phyloP scores from a whole-genome alignment of 1,284 basidiomycete species.

The Ceratobasidium sp. region DNA sequence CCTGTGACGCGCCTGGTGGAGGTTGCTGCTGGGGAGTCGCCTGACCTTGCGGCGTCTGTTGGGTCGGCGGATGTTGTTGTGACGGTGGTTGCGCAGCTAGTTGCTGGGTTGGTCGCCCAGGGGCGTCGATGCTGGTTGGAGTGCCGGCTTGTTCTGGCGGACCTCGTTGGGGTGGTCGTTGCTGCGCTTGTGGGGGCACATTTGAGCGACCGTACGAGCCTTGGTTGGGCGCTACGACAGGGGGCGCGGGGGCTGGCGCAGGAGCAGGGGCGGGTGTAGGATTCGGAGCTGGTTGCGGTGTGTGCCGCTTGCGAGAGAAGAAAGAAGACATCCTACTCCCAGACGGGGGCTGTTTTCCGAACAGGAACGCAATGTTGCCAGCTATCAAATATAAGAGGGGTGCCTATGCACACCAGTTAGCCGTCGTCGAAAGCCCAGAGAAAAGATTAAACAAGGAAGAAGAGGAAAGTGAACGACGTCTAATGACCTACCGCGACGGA shows the following conservation, averaged over 20 bases:
- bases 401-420: background rate
- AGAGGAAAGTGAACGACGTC: background rate
- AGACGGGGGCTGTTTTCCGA: conserved; percentile 62
- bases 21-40: conserved; percentile 53
- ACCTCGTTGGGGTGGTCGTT: conserved; percentile 51
- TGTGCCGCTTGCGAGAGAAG: conserved; percentile 78
- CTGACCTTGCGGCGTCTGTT: conserved; percentile 48
- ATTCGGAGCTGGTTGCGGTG: conserved; percentile 65
- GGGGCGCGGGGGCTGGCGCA: conserved; percentile 71
- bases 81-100: conserved; percentile 15
- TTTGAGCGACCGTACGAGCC: conserved; percentile 19
- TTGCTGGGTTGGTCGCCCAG: background rate
- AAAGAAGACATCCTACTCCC: conserved; percentile 76
- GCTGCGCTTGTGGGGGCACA: conserved; percentile 60
- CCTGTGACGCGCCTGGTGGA: conserved; percentile 55
- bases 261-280: conserved; percentile 60
- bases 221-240: conserved; percentile 61
- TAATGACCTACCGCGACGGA: background rate
- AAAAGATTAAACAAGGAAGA: background rate
- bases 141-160: conserved; percentile 1
- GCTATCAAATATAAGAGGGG: background rate
- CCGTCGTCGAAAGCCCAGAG: background rate
- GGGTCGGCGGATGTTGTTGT: conserved; percentile 21
- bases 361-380: conserved; percentile 66
- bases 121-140: background rate